phyloP scores from a whole-genome alignment of 2,329 filamentous ascomycete species.

The Exophiala aquamarina region DNA sequence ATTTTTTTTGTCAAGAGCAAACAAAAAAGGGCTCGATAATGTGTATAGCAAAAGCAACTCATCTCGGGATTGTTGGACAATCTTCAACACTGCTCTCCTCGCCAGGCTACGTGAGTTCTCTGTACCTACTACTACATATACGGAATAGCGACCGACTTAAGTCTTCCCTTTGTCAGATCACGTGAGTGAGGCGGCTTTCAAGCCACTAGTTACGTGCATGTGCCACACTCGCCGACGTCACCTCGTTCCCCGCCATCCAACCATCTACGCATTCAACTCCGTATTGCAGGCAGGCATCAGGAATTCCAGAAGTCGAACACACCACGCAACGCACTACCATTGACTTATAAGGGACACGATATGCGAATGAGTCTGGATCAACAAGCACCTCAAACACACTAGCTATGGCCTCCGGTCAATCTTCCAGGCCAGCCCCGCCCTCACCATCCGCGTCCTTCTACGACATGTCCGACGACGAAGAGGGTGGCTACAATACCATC shows the following conservation, averaged over 20 bases:
- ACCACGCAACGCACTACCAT: neutral
- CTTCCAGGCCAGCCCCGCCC: slow-evolving; percentile 37
- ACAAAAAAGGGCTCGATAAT: neutral
- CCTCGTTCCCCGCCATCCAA: too few relatives aligned
- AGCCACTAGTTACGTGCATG: too few relatives aligned
- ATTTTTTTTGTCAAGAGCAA: neutral
- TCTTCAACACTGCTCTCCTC: too few relatives aligned
- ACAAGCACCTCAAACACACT: neutral
- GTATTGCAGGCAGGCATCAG: too few relatives aligned
- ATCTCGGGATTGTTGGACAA: too few relatives aligned
- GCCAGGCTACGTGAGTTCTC: too few relatives aligned
- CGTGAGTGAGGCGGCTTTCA: too few relatives aligned
- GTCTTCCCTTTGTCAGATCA: too few relatives aligned
- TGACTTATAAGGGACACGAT: neutral
- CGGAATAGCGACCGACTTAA: too few relatives aligned
- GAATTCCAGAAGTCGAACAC: slow-evolving; percentile 10
- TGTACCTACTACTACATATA: too few relatives aligned
- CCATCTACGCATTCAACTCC: too few relatives aligned
- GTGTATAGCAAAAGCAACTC: slow-evolving; percentile 18
- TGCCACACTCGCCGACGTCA: too few relatives aligned
- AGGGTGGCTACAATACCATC: slow-evolving; percentile 92
- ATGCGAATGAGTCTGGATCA: neutral
- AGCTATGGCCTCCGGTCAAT: slow-evolving; percentile 15
- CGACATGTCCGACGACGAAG: slow-evolving; percentile 93
- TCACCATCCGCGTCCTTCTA: slow-evolving; percentile 90